Evolutionary conservation across 371 early-diverging fungal genomes (phyloP), one percentile per base, ranked within the genome.

Genomic region (Rhizomucor pusillus): DNA sequence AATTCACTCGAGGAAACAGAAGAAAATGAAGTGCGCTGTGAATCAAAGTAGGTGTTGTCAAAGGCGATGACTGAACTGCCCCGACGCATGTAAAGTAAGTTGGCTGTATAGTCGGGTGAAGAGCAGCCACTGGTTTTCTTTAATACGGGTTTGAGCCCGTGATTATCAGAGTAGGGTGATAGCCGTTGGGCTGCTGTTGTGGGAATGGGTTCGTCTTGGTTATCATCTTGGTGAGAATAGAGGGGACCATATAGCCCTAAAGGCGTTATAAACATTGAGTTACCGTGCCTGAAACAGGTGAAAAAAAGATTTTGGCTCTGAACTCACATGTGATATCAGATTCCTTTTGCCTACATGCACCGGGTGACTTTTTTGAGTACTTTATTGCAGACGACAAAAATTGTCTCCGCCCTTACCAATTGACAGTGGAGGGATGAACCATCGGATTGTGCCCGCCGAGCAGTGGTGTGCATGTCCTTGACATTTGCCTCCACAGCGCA

Each of bases 341-440:
- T 34, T 67, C 71, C 49, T 71, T 71, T 54, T 71, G 71, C 71
- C 69, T 69, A 48, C n/a, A n/a, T n/a, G n/a, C n/a, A n/a, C n/a
- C n/a, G n/a, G 14, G 43, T 34, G 20, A 43, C 16, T 33, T 35
- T 52, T 56, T 41, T 46, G 11, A 36, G 18, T 41, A 46, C 20
- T 40, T 43, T 9, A 9, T 11, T 41, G 41, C 3, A 16, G 5
- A 16, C 12, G 16, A 16, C 19, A 41, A 14, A 18, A 29, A 12
- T 24, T 4, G 13, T 34, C 19, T 48, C 24, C 7, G 43, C 5
- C 13, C 49, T 56, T 67, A 71, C 72, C 73, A 73, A 53, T 73
- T 67, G 37, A 73, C 61, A 24, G 53, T 44, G 18, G 67, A 73
- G 10, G 73, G 73, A 51, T 66, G 39, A 0, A 73, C 57, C 54